phyloP scores from a whole-genome alignment of 2,329 filamentous ascomycete species.

The Alternaria panax region DNA sequence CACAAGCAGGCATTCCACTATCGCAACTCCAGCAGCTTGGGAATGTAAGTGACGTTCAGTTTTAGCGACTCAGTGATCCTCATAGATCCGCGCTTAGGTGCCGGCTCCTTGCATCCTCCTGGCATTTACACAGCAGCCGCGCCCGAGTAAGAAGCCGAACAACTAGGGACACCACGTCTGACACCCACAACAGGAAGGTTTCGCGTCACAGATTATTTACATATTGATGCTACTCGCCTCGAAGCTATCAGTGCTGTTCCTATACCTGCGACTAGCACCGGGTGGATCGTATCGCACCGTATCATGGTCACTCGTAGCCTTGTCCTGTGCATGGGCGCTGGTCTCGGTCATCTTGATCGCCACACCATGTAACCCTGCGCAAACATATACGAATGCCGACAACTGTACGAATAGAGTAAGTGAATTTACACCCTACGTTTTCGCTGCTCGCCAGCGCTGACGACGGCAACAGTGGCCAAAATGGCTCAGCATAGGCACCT shows the following conservation, averaged over 20 bases:
- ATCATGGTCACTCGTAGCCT: constrained; percentile 26
- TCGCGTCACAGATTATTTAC: constrained; percentile 42
- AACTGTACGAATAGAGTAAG: constrained; percentile 34
- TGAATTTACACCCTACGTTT: not conserved
- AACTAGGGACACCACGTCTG: constrained; percentile 13
- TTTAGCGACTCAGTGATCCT: not conserved
- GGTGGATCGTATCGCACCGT: constrained; percentile 28
- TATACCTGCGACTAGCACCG: constrained; percentile 42
- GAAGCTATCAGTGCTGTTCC: constrained; percentile 37
- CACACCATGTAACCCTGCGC: constrained; percentile 34
- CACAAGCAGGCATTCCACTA: constrained; percentile 21
- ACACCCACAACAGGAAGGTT: constrained; percentile 34
- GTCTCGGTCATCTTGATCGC: constrained; percentile 35
- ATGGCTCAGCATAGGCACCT: constrained; percentile 38
- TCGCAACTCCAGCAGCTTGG: constrained; percentile 31
- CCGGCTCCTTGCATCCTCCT: constrained; percentile 14
- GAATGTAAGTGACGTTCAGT: constrained; percentile 28
- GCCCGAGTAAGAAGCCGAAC: constrained; percentile 1
- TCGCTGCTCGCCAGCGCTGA: not conserved
- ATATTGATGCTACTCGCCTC: constrained; percentile 37
- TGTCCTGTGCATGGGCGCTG: constrained; percentile 33
- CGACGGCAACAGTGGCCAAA: constrained; percentile 33
- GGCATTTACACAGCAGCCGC: constrained; percentile 3
- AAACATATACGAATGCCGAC: constrained; percentile 23
- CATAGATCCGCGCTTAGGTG: constrained; percentile 17